Evolutionary conservation across 1,284 basidiomycete genomes (phyloP).

Genomic region (Tranzscheliella williamsii): DNA sequence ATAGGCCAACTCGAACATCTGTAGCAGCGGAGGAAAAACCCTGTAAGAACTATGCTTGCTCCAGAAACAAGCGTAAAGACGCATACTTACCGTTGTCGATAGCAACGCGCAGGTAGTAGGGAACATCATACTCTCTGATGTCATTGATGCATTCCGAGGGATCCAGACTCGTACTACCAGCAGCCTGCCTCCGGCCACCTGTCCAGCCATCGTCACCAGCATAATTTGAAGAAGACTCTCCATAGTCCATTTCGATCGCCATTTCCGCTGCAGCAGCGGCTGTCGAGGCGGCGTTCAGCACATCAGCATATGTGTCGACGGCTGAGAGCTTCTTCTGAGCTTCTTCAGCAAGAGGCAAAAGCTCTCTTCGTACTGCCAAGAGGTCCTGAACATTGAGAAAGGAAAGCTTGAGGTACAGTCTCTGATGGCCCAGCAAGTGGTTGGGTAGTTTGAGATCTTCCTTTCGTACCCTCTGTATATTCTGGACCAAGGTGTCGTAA

Average conservation of each 20-base stretch:
- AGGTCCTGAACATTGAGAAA: conserved; percentile 94
- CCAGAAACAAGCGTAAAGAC: too few relatives aligned
- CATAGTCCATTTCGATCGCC: conserved; percentile 42
- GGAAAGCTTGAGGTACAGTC: conserved; percentile 83
- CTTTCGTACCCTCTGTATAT: conserved; percentile 77
- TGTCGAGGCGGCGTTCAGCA: conserved; percentile 68
- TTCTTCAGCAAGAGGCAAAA: conserved; percentile 83
- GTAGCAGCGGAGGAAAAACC: too few relatives aligned
- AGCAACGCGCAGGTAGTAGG: conserved; percentile 95
- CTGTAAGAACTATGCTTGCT: too few relatives aligned
- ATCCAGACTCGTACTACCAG: conserved; percentile 65
- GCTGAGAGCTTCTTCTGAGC: conserved; percentile 94
- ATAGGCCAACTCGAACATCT: conserved; percentile 93
- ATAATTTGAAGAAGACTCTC: conserved; percentile 28
- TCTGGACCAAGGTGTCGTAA: conserved; percentile 80
- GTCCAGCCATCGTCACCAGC: conserved; percentile 58
- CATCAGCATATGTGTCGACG: conserved; percentile 96
- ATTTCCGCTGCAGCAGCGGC: conserved; percentile 26
- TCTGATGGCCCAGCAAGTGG: conserved; percentile 87
- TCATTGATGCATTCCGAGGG: conserved; percentile 90
- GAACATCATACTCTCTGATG: conserved; percentile 93
- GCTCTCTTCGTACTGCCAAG: conserved; percentile 80
- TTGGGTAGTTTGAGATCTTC: conserved; percentile 95
- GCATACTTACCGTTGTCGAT: conserved; percentile 99
- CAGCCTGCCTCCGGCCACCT: conserved; percentile 16